A percentile compares a stretch with the other conserved stretches of the same genome.
Conservation (phyloP, 495 filamentous ascomycete genomes). For the Xylaria grammica region DNA sequence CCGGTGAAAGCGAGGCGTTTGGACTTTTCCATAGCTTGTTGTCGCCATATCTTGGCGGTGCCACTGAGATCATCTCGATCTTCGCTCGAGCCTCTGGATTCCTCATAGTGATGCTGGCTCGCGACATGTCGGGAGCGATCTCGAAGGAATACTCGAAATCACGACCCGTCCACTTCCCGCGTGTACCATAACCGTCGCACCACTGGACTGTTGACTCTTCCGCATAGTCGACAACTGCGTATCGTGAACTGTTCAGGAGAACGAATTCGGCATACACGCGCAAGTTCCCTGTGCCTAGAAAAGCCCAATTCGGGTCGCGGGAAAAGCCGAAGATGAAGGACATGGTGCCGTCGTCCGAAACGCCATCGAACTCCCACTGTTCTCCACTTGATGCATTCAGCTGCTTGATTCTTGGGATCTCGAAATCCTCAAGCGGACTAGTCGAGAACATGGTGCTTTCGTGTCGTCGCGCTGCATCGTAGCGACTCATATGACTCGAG, state of each 20-base stretch:
- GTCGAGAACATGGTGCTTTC: too few relatives aligned
- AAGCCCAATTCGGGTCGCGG: conserved; percentile 23
- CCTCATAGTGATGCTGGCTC: background rate
- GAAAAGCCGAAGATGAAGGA: conserved; percentile 22
- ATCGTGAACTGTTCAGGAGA: conserved; percentile 16
- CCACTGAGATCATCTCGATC: background rate
- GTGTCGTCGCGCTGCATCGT: too few relatives aligned
- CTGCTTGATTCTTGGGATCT: too few relatives aligned
- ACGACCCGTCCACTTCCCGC: background rate
- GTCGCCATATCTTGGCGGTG: background rate
- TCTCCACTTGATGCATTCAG: too few relatives aligned
- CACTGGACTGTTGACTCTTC: conserved; percentile 7
- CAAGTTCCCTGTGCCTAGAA: conserved; percentile 26
- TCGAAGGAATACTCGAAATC: background rate
- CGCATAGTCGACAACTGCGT: conserved; percentile 14
- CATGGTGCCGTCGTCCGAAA: conserved; percentile 16
- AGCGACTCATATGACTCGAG: too few relatives aligned
- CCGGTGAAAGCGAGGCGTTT: background rate
- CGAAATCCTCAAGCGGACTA: too few relatives aligned
- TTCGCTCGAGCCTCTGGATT: background rate
- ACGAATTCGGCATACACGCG: conserved; percentile 20
- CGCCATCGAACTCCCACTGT: conserved; percentile 37
- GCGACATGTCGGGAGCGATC: background rate
- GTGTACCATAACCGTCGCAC: background rate
- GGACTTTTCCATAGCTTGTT: conserved; percentile 8